A percentile compares a stretch with the other conserved stretches of the same genome.
phyloP scores from a whole-genome alignment of 257 asterid genomes.

The Ballota nigra region DNA sequence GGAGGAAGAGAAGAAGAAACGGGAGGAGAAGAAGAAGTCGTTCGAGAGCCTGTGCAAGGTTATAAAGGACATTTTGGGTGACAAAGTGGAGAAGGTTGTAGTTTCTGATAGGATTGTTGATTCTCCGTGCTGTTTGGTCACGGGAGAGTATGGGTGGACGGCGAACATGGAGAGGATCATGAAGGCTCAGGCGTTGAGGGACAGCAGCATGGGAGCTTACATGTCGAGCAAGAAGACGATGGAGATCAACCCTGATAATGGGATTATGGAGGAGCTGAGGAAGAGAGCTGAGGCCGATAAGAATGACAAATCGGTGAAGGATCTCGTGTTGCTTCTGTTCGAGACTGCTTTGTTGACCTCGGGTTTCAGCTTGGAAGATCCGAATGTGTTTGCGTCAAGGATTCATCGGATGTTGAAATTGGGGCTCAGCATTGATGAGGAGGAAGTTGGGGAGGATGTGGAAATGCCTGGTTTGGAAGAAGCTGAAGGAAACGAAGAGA shows the following conservation, averaged over 20 bases:
- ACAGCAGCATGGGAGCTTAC: constrained; percentile 69
- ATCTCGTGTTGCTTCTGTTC: constrained; percentile 56
- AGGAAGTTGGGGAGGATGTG: constrained; percentile 50
- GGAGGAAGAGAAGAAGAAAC: constrained; percentile 63
- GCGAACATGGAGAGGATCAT: constrained; percentile 82
- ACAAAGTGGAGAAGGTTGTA: constrained; percentile 72
- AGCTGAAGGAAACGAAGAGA: constrained; percentile 48
- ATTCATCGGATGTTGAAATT: constrained; percentile 80
- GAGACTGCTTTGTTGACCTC: constrained; percentile 79
- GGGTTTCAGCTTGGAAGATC: constrained; percentile 83
- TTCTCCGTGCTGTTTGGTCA: constrained; percentile 77
- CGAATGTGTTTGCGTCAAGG: constrained; percentile 62
- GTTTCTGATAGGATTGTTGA: constrained; percentile 75
- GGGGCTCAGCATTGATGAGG: constrained; percentile 80
- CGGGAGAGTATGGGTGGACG: constrained; percentile 79
- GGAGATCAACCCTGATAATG: constrained; percentile 85
- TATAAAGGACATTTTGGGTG: constrained; percentile 69
- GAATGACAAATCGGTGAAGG: constrained; percentile 84
- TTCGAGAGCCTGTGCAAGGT: constrained; percentile 73
- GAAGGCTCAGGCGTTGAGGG: constrained; percentile 83
- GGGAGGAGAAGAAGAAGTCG: constrained; percentile 65
- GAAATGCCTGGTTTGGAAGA: constrained; percentile 77
- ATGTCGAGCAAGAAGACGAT: constrained; percentile 90
- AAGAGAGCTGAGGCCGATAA: constrained; percentile 72
- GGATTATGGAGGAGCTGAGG: constrained; percentile 81